Base-by-base conservation (phyloP, 73 alveolate species). In the Diophrys sp. region DNA sequence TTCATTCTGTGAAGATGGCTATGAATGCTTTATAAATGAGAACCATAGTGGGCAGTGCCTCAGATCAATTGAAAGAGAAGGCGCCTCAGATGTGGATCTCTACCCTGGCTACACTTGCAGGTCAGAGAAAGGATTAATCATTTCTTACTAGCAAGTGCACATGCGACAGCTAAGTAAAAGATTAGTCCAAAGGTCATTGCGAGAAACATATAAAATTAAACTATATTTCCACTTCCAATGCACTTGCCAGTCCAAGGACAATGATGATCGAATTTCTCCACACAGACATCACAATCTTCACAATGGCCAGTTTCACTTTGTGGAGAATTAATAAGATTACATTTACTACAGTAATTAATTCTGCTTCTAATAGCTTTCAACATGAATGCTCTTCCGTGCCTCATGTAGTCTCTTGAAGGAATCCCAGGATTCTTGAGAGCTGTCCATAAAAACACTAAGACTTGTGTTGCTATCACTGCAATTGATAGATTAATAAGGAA, bases 161-260 rank as follows among this genome's bases (percentile, higher is more conserved):
- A 44, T 44, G 62, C 62, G 5, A 44, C 18, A 11, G 62, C 62
- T 44, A 44, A 62, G 28, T 62, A 62, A 62, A 62, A 23, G 28
- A 62, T 62, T 28, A 62, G 28, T 23, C 27, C 31, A 62, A 62
- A 62, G 5, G 73, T 62, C 14, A 62, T 5, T 11, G 31, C 27
- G 5, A 62, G 2, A n/a, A 62, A 62, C 8, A 26, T 2, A n/a
- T 62, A 62, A 26, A 62, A 62, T 26, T 14, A 28, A n/a, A 62
- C 28, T 2, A 62, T 62, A 62, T 62, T 62, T 26, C 73, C 73
- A 25, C 77, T 66, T 23, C 93, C 96, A 26, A 89, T 86, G 67
- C 96, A 89, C 74, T 89, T 89, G 1, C 96, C 90, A 79, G 96
- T 89, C 96, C 96, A 89, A 0, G 96, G 96, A 71, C 96, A 89